Evolutionary conservation across 805 yeast genomes (phyloP).

Genomic region (Yarrowia sp.): DNA sequence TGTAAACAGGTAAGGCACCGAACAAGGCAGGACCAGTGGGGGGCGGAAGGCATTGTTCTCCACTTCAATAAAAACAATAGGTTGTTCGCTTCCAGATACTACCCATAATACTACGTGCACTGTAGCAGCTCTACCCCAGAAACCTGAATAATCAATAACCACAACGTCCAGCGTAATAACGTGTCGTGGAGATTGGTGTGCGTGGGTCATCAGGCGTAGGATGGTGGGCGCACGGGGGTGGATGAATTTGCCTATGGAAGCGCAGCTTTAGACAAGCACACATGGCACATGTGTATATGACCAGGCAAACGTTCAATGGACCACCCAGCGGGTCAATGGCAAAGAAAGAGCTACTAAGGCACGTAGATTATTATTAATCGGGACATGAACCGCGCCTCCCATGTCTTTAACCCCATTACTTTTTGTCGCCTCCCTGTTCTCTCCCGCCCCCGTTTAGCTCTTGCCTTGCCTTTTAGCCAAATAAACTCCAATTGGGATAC

Average conservation of each 20-base stretch:
- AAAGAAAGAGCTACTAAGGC: not conserved
- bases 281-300: not conserved
- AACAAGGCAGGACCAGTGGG: not conserved
- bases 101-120: not conserved
- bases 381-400: not conserved
- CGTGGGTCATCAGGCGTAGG: not conserved
- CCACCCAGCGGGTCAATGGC: not conserved
- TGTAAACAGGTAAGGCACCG: not conserved
- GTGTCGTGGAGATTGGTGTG: not conserved
- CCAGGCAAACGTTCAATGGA: not conserved
- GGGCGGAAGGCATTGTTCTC: not conserved
- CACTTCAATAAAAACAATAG: not conserved
- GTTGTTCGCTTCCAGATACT: not conserved
- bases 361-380: not conserved
- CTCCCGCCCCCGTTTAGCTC: not conserved
- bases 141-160: not conserved
- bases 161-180: not conserved
- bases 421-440: not conserved
- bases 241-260: not conserved
- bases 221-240: not conserved
- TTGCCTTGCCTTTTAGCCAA: conserved; percentile 7
- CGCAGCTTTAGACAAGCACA: not conserved
- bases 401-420: not conserved
- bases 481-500: conserved; percentile 18
- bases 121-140: not conserved